Evolutionary conservation across 306 rosid species (phyloP), one percentile per base, ranked within the genome.

Genomic region (Trifolium pratense): DNA sequence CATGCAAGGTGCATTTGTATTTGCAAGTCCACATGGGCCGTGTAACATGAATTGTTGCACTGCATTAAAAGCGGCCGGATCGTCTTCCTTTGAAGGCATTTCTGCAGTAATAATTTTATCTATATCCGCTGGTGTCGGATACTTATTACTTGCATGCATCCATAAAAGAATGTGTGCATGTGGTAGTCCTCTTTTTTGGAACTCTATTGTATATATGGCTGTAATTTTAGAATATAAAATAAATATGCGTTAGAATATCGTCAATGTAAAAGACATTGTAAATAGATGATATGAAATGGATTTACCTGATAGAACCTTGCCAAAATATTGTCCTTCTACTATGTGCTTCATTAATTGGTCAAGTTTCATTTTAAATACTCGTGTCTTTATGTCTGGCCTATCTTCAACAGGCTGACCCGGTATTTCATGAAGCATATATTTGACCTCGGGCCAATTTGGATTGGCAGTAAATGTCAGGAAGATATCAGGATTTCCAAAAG

Each of bases 341-440:
- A 46, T 18, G 15, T 67, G 25, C 9, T 46, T 67, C 23, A 45
- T 26, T 14, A 67, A 39, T 25, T 26, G 23, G 2, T 67, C 59
- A 7, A 67, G 72, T 46, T 67, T 67, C 40, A 43, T n/a, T 20
- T 67, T 67, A 39, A 67, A 67, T 12, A n/a, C 59, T 29, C 45
- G 20, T 1, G 56, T 21, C 7, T 21, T 25, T 3, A 66, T 45
- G 15, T 66, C 71, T 5, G 40, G 57, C 4, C 71, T 42, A 16
- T 66, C 71, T 1, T 66, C 71, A 0, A 5, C 3, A 23, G 12
- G 6, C 6, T 42, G 36, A 5, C 37, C 36, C 7, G 36, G 56
- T 12, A 66, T 5, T 3, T 42, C 3, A 32, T 23, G 56, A 23
- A 67, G 23, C 40, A 60, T 60, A 60, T 60, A 32, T 43, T 32